phyloP scores from a whole-genome alignment of 306 rosid species.

The Adenanthera pavonina region DNA sequence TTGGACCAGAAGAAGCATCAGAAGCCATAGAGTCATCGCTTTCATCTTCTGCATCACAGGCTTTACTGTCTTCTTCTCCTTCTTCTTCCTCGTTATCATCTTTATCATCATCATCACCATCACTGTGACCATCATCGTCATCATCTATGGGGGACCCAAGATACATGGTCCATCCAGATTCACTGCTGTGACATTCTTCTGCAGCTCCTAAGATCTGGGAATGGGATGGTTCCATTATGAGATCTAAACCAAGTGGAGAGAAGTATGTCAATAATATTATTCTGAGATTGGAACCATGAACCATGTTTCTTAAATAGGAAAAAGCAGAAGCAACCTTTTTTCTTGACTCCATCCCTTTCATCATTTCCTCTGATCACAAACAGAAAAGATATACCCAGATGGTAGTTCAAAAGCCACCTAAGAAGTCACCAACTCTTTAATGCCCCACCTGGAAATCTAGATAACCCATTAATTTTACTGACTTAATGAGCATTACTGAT shows the following conservation, averaged over 20 bases:
- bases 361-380: slow-evolving; percentile 32
- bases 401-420: slow-evolving; percentile 38
- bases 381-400: slow-evolving; percentile 42
- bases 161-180: slow-evolving; percentile 91
- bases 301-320: slow-evolving; percentile 29
- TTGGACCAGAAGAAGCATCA: slow-evolving; percentile 82
- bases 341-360: slow-evolving; percentile 41
- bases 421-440: slow-evolving; percentile 28
- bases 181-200: slow-evolving; percentile 85
- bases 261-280: not conserved
- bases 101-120: no score
- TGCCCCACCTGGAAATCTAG: slow-evolving; percentile 54
- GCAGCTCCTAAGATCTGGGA: slow-evolving; percentile 49
- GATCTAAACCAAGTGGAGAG: not conserved
- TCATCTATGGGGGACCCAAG: slow-evolving; percentile 59
- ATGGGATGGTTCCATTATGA: slow-evolving; percentile 53
- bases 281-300: not conserved
- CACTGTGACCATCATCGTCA: slow-evolving; percentile 10
- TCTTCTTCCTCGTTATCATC: not conserved
- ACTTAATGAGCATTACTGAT: slow-evolving; percentile 22
- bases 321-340: slow-evolving; percentile 5
- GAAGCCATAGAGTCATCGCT: slow-evolving; percentile 88
- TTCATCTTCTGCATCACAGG: slow-evolving; percentile 39
- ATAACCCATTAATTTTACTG: slow-evolving; percentile 48
- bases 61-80: slow-evolving; percentile 5